phyloP scores from a whole-genome alignment of 495 filamentous ascomycete species.

The Poronia punctata region DNA sequence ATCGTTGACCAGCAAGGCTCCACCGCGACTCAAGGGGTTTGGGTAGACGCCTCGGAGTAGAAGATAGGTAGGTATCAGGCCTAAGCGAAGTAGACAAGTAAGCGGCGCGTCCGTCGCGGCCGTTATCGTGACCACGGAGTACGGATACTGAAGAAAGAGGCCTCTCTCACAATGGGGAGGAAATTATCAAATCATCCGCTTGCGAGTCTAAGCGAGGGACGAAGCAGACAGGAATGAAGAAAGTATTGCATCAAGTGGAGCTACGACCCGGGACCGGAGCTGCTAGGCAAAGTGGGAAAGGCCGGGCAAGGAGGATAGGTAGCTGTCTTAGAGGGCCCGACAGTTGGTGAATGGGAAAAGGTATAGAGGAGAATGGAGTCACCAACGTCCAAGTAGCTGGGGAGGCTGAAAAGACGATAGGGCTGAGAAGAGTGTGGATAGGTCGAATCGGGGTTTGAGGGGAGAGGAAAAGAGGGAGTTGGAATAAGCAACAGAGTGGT shows the following conservation, averaged over 20 bases:
- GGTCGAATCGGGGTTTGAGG: background rate
- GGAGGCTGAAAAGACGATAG: conserved; percentile 16
- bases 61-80: conserved; percentile 8
- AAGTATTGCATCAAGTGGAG: conserved; percentile 12
- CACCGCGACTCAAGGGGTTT: too few species aligned
- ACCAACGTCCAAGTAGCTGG: conserved; percentile 16
- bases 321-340: background rate
- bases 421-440: conserved; percentile 3
- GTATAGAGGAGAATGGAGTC: conserved; percentile 6
- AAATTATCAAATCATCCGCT: conserved; percentile 18
- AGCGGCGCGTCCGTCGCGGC: too few species aligned
- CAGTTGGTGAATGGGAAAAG: too few species aligned
- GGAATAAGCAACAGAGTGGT: too few species aligned
- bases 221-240: too few species aligned
- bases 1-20: conserved; percentile 24
- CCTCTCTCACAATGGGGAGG: conserved; percentile 23
- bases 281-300: too few species aligned
- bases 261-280: conserved; percentile 8
- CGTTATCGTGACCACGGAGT: conserved; percentile 15
- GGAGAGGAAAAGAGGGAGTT: background rate
- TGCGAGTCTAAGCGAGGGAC: conserved; percentile 11
- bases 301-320: conserved; percentile 2
- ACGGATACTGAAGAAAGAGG: conserved; percentile 10
- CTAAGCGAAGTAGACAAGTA: conserved; percentile 4
- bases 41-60: conserved; percentile 16